These are phyloP conservation scores for Ustilago sp. DNA, from an alignment of 1,284 basidiomycete species.

Conservation along the genomic window DNA sequence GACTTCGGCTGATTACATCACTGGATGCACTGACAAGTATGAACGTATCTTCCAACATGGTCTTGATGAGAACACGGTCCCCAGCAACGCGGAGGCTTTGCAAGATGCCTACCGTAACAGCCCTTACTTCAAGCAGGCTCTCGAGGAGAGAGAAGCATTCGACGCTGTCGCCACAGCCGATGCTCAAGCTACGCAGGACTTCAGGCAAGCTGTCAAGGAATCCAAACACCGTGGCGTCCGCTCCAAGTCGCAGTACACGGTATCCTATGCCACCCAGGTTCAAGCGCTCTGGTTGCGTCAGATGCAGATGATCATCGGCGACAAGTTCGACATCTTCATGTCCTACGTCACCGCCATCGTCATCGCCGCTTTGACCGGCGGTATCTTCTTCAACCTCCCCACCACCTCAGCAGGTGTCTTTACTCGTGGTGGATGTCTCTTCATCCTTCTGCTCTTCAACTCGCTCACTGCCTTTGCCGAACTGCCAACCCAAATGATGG, in stretches of 20 bases:
- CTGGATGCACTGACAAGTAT: conserved; percentile 60
- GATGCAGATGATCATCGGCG: conserved; percentile 82
- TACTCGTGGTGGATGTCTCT: conserved; percentile 85
- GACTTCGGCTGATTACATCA: conserved; percentile 72
- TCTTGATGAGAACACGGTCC: conserved; percentile 76
- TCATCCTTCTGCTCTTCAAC: conserved; percentile 72
- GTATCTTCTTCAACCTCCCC: conserved; percentile 78
- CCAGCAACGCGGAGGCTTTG: conserved; percentile 79
- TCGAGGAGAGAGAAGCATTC: conserved; percentile 74
- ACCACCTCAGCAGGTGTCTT: conserved; percentile 75
- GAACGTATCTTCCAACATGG: conserved; percentile 76
- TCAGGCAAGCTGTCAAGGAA: conserved; percentile 79
- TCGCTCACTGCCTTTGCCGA: conserved; percentile 70
- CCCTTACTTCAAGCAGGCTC: conserved; percentile 73
- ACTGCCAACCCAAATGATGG: conserved; percentile 57
- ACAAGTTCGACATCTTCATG: conserved; percentile 80
- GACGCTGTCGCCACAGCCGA: conserved; percentile 77
- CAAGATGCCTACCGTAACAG: conserved; percentile 79
- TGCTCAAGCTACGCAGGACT: conserved; percentile 74
- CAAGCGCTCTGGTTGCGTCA: conserved; percentile 79
- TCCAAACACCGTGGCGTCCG: conserved; percentile 87
- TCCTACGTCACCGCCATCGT: conserved; percentile 69
- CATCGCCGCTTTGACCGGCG: conserved; percentile 82
- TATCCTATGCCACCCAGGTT: conserved; percentile 73
- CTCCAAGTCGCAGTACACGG: conserved; percentile 86